These are phyloP conservation scores for Zymoseptoria brevis DNA, from an alignment of 2,329 filamentous ascomycete species.

Conservation along the genomic window DNA sequence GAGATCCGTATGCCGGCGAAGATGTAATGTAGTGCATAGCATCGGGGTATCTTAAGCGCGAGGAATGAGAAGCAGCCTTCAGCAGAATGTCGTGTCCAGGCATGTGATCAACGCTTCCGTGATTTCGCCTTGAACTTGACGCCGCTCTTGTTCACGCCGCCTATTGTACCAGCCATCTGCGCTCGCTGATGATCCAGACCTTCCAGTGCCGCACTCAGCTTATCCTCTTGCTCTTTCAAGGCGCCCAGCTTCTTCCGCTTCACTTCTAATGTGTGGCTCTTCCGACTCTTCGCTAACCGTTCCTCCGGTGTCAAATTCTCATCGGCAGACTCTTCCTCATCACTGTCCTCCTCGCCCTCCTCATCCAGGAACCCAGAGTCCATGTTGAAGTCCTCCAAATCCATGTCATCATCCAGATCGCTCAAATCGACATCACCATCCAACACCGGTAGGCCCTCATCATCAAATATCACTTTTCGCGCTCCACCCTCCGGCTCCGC, in stretches of 20 bases:
- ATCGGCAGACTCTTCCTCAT: conserved; percentile 18
- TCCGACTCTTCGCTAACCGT: conserved; percentile 43
- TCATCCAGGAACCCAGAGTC: conserved; percentile 10
- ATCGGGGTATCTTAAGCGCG: conserved; percentile 30
- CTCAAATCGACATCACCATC: conserved; percentile 11
- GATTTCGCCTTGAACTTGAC: conserved; percentile 58
- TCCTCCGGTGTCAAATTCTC: conserved; percentile 30
- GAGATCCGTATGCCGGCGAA: conserved; percentile 70
- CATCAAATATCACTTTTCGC: conserved; percentile 34
- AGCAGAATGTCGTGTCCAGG: no score
- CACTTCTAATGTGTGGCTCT: conserved; percentile 43
- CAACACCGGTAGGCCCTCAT: conserved; percentile 11
- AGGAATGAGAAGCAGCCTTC: not conserved
- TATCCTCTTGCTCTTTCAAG: conserved; percentile 46
- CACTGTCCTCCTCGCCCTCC: conserved; percentile 19
- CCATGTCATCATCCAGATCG: conserved; percentile 11
- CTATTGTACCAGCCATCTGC: conserved; percentile 53
- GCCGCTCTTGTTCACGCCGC: conserved; percentile 56
- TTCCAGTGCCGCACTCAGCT: conserved; percentile 48
- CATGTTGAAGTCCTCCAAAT: conserved; percentile 17
- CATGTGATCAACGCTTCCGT: conserved; percentile 45
- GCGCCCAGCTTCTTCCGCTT: conserved; percentile 44
- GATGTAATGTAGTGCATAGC: conserved; percentile 48
- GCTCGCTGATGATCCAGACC: conserved; percentile 53
- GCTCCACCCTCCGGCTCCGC: conserved; percentile 27